Evolutionary conservation across 441 rosid species (phyloP), one percentile per base, ranked within the genome.

Genomic region (Pelargonium australe): DNA sequence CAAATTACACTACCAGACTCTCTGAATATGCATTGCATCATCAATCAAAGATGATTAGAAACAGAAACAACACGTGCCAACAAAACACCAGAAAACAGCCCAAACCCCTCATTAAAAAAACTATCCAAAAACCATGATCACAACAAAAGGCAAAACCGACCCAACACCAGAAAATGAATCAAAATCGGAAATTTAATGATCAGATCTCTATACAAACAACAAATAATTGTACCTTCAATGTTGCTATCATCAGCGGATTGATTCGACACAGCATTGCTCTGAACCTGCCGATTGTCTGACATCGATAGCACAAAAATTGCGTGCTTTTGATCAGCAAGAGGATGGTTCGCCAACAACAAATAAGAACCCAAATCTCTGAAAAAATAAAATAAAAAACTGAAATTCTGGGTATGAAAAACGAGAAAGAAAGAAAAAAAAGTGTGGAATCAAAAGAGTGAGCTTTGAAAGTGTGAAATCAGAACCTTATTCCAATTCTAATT

Each of bases 221-320:
- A 11, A 31, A 57, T 67, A 66, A 63, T 34, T 4, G 19, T 82
- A 83, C 90, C 90, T 82, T 85, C 79, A 68, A 83, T 79, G 72
- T 81, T 79, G 60, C n/a, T 53, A 19, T 13, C 17, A 12, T 80
- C 93, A 67, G 85, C 66, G 67, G 91, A 84, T 74, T 78, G 87
- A 84, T 76, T 77, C n/a, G 88, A 76, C 17, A 75, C 81, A 67
- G 79, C 75, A 80, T 83, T 83, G 85, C 68, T 85, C 72, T 85
- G 82, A 64, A 78, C 80, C 78, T 78, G 84, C 73, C 83, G 82
- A 75, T 80, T 80, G 65, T 80, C 93, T 55, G 89, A 85, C 90
- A 88, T 88, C 84, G 77, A 80, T 79, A 76, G 74, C 75, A 63
- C 69, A 70, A 68, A 66, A 69, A 68, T 74, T 65, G 4, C 63